phyloP scores from a whole-genome alignment of 805 yeast genomes.

The Saccharomycopsis javanensis region DNA sequence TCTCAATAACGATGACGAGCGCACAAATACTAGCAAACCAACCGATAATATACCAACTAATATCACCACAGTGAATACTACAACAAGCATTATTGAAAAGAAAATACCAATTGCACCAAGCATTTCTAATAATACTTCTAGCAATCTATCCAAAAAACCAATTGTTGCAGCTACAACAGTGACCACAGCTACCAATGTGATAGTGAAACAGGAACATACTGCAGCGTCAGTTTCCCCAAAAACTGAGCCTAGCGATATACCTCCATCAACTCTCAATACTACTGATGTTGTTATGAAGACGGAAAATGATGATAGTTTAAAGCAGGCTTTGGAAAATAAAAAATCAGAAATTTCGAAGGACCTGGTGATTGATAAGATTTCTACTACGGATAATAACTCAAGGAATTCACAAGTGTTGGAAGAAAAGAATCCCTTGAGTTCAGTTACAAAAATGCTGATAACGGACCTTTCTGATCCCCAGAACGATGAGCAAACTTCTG shows the following conservation, averaged over 20 bases:
- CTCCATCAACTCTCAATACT: too few species aligned
- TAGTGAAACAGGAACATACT: not conserved
- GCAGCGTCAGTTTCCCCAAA: not conserved
- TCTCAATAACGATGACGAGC: not conserved
- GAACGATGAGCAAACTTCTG: not conserved
- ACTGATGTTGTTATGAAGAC: not conserved
- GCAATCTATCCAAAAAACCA: not conserved
- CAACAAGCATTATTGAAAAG: not conserved
- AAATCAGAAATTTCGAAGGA: not conserved
- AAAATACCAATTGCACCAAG: not conserved
- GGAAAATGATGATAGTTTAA: not conserved
- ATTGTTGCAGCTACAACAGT: not conserved
- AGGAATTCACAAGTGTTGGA: not conserved
- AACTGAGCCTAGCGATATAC: not conserved
- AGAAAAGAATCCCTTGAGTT: not conserved
- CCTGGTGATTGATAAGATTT: not conserved
- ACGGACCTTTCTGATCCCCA: not conserved
- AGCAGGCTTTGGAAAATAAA: not conserved
- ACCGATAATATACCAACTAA: not conserved
- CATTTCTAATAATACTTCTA: not conserved
- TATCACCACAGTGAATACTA: not conserved
- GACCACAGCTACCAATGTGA: not conserved
- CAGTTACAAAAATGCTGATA: not conserved
- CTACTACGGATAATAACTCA: not conserved
- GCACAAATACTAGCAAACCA: not conserved